Evolutionary conservation across 345 rosid species (phyloP), one percentile per base, ranked within the genome.

Genomic region (Lagerstroemia speciosa): DNA sequence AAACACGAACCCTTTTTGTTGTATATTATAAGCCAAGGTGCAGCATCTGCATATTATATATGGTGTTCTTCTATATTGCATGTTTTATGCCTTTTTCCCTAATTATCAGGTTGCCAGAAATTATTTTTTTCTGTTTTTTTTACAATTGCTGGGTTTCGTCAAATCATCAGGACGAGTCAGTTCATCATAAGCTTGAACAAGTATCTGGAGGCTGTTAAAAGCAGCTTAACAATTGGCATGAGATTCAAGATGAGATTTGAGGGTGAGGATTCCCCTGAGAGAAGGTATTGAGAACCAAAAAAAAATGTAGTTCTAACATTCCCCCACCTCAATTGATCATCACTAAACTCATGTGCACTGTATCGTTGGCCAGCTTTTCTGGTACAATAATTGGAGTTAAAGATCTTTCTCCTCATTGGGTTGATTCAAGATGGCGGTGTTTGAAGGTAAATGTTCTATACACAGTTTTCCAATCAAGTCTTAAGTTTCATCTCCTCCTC

Each of bases 1-100:
- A 75, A 30, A 84, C 92, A 12, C 79, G 70, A 67, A 80, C 86
- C 22, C 82, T 84, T 73, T 92, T 92, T 74, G 82, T 83, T 20
- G 94, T 92, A 55, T 89, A 83, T 73, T 92, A 92, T 71, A 89
- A 89, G 73, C 98, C 96, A 70, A 85, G 94, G 98, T 89, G 72
- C 61, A 68, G 27, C 34, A n/a, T 40, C 15, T 41, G 33, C 65
- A 67, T 68, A 38, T 17, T 16, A 3, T 3, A 15, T 32, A 3
- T 34, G 32, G 2, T 32, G 26, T 24, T 14, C 7, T 4, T 5
- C 5, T 4, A 9, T 36, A 9, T 36, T 41, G 46, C 2, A 2
- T 41, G 46, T 41, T 41, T 41, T n/a, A 16, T 32, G 15, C 22
- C n/a, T n/a, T n/a, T 31, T 63, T 33, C 20, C 2, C 15, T 8